phyloP scores from a whole-genome alignment of 108 stramenopile species.

The Aurantiochytrium sp. region DNA sequence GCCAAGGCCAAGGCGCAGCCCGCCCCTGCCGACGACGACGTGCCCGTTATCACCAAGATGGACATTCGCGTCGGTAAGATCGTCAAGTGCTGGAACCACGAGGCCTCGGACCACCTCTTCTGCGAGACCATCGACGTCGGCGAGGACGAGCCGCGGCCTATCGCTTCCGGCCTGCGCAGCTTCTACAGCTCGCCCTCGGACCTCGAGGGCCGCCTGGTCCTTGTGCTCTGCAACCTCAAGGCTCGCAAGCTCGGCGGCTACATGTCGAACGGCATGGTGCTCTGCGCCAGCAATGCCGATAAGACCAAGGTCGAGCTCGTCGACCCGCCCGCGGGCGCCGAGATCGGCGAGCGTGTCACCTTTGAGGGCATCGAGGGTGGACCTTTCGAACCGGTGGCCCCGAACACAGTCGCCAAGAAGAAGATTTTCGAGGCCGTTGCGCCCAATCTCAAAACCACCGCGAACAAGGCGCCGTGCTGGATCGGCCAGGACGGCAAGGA shows the following conservation, averaged over 20 bases:
- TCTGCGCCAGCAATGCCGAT: constrained; percentile 74
- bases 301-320: constrained; percentile 82
- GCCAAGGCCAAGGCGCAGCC: not conserved
- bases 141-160: constrained; percentile 76
- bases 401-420: constrained; percentile 89
- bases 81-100: constrained; percentile 86
- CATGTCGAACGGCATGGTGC: constrained; percentile 93
- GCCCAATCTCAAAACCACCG: constrained; percentile 78
- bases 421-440: constrained; percentile 83
- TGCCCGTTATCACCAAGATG: constrained; percentile 40
- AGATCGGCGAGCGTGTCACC: constrained; percentile 79
- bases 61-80: constrained; percentile 85
- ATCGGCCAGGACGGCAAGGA: not conserved
- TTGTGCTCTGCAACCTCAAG: constrained; percentile 95
- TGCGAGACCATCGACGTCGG: constrained; percentile 97
- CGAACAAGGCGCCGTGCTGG: constrained; percentile 62
- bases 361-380: constrained; percentile 82
- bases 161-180: constrained; percentile 76
- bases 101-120: constrained; percentile 89
- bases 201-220: constrained; percentile 77
- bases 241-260: constrained; percentile 91
- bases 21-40: constrained; percentile 24
- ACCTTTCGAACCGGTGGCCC: constrained; percentile 63
- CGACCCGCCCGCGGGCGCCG: constrained; percentile 82
- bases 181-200: constrained; percentile 82